phyloP scores from a whole-genome alignment of 2,329 filamentous ascomycete species.

The Sclerotinia nivalis region DNA sequence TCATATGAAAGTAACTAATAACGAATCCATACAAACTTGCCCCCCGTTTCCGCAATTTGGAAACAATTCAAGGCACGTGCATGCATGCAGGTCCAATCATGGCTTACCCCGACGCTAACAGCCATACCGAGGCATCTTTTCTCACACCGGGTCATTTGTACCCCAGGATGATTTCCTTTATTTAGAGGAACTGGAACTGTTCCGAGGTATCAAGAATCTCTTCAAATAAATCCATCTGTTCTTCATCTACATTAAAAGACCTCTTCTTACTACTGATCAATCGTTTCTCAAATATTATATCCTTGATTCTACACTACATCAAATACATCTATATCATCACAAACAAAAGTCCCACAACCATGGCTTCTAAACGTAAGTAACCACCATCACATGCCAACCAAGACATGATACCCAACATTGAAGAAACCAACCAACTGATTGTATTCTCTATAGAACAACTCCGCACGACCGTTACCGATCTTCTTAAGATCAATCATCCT shows the following conservation, averaged over 20 bases:
- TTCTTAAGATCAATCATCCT: slow-evolving; percentile 97
- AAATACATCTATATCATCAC: not conserved
- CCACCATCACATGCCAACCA: slow-evolving; percentile 34
- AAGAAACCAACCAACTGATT: slow-evolving; percentile 20
- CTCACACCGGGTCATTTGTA: slow-evolving; percentile 30
- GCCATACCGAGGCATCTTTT: slow-evolving; percentile 38
- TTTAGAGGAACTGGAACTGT: not conserved
- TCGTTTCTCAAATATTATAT: slow-evolving; percentile 18
- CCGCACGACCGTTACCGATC: slow-evolving; percentile 88
- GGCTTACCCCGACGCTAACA: slow-evolving; percentile 7
- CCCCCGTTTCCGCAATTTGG: not conserved
- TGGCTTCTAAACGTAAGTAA: slow-evolving; percentile 78
- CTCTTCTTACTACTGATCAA: not conserved
- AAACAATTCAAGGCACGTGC: not conserved
- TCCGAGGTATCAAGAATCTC: slow-evolving; percentile 16
- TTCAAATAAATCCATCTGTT: slow-evolving; percentile 18
- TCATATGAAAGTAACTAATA: too few relatives aligned
- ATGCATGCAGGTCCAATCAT: not conserved
- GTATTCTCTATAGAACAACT: slow-evolving; percentile 66
- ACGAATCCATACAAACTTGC: not conserved
- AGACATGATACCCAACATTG: not conserved
- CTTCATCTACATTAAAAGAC: not conserved
- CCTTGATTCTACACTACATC: slow-evolving; percentile 15
- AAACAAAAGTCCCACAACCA: slow-evolving; percentile 44
- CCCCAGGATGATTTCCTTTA: slow-evolving; percentile 14